These are phyloP conservation scores for Populus euphratica DNA, from an alignment of 345 rosid genomes.

Conservation along the genomic window DNA sequence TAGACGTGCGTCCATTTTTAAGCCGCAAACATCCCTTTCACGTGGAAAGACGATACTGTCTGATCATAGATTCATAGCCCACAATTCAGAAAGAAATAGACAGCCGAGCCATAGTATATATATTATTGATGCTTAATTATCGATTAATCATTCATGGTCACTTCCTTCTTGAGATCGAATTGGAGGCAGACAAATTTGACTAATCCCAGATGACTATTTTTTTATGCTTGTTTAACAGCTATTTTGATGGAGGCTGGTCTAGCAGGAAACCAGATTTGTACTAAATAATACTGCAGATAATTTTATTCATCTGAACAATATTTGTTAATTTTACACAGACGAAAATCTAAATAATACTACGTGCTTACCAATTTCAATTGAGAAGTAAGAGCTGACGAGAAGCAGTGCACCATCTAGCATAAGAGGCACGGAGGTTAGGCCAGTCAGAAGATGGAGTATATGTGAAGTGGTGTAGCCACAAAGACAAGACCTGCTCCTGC, in stretches of 20 bases:
- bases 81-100: no score
- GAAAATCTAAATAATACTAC: not conserved
- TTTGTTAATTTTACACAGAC: not conserved
- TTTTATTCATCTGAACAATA: not conserved
- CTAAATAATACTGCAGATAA: not conserved
- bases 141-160: no score
- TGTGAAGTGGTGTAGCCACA: constrained; percentile 87
- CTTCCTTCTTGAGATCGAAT: not conserved
- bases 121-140: not conserved
- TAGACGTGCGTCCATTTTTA: not conserved
- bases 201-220: not conserved
- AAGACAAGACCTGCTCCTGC: constrained; percentile 66
- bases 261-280: not conserved
- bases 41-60: not conserved
- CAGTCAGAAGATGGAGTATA: constrained; percentile 66
- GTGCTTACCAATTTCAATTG: not conserved
- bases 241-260: not conserved
- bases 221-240: not conserved
- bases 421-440: constrained; percentile 74
- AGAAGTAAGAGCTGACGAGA: constrained; percentile 62
- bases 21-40: not conserved
- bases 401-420: constrained; percentile 60
- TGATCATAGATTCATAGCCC: not conserved
- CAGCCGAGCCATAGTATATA: not conserved
- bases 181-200: not conserved